phyloP scores from a whole-genome alignment of 345 rosid species.

The Adansonia digitata region DNA sequence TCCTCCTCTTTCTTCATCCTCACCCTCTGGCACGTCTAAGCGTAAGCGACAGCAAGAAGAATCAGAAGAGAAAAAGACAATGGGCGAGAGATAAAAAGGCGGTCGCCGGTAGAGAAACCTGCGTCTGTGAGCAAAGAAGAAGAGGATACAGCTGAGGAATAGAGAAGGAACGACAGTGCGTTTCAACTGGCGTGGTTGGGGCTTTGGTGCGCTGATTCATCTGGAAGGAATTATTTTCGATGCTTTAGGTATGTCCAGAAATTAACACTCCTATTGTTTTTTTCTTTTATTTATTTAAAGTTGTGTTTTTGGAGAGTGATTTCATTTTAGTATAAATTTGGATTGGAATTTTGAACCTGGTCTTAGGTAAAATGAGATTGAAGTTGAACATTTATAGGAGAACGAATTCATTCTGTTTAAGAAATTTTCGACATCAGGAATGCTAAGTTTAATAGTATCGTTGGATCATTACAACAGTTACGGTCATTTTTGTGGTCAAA shows the following conservation, averaged over 20 bases:
- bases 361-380: neutral
- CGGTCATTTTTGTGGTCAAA: neutral
- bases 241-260: constrained; percentile 53
- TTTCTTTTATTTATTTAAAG: neutral
- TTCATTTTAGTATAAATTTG: neutral
- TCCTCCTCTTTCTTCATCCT: constrained; percentile 19
- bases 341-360: neutral
- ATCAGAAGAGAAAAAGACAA: constrained; percentile 38
- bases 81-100: constrained; percentile 42
- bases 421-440: neutral
- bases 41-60: constrained; percentile 29
- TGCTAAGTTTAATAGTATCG: neutral
- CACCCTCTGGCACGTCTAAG: constrained; percentile 21
- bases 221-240: constrained; percentile 63
- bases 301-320: neutral
- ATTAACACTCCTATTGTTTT: neutral
- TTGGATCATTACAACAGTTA: neutral
- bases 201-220: constrained; percentile 57
- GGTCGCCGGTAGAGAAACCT: constrained; percentile 65
- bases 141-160: constrained; percentile 50
- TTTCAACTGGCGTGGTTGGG: constrained; percentile 84
- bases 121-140: constrained; percentile 42
- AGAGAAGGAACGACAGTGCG: constrained; percentile 63
- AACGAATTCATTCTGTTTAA: neutral
- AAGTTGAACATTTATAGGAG: neutral